Base-by-base conservation (phyloP, 176 grass and related monocot species). In the Oryza brachyantha region DNA sequence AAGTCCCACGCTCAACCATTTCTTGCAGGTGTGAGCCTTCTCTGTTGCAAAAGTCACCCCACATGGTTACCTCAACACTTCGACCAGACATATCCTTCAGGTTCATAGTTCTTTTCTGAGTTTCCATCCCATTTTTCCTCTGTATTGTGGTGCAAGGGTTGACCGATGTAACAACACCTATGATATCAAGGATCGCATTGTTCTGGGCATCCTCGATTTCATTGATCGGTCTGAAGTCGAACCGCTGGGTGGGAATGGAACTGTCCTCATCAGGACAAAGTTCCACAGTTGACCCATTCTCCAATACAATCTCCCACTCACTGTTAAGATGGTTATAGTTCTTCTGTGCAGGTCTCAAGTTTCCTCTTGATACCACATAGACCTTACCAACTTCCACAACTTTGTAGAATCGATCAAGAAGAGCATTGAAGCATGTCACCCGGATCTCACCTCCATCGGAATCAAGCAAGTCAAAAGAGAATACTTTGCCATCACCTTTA, bases 1-100 rank as follows among this genome's bases (percentile, higher is more conserved):
- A 93, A 6, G 34, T 9, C 38, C 87, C 88, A 32, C 62, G 77
- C 41, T 89, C 87, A 59, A 91, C 74, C 60, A 84, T 88, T 81
- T 84, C 87, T 78, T 93, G 92, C 65, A 98, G 80, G 32, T 93
- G 74, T 13, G 63, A 82, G 42, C 96, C 90, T 89, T 98, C 90
- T 87, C 84, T 88, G 74, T 98, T 98, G 78, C 92, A 98, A 75
- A 98, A 98, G 29, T 94, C 96, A 74, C 92, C 92, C 96, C 96
- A 98, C 80, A 95, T 79, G 69, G 96, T 98, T 81, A 98, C 71
- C 84, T 95, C 96, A 68, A 98, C 92, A 83, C 90, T 95, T 87
- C 80, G 77, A 83, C 78, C 84, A 71, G 96, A 95, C 76, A 81
- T 85, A 84, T 98, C 96, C 62, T 93, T 98, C 79, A 98, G 54